A percentile compares a stretch with the other conserved stretches of the same genome.
Conservation (phyloP, 805 yeast species). For the Ogataea methanolica region DNA sequence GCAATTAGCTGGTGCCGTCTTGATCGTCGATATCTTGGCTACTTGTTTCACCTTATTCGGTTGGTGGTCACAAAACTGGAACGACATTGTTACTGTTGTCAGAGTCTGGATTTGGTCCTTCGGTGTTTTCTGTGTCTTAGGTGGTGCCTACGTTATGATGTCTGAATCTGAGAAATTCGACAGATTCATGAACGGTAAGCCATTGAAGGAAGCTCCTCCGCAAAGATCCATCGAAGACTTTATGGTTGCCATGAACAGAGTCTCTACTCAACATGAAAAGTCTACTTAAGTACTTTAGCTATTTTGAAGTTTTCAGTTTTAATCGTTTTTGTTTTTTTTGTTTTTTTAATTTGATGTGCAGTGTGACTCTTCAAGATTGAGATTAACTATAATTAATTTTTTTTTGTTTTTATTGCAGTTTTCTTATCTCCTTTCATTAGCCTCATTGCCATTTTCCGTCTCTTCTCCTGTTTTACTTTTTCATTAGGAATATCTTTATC, state of each 20-base stretch:
- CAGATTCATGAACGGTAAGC: constrained; percentile 80
- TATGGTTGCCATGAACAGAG: constrained; percentile 84
- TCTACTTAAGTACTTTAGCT: constrained; percentile 42
- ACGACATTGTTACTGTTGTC: constrained; percentile 90
- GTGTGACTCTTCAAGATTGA: too few relatives aligned
- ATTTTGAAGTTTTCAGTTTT: background rate
- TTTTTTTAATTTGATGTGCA: background rate
- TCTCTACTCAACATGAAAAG: constrained; percentile 85
- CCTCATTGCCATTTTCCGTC: too few relatives aligned
- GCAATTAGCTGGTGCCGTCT: constrained; percentile 94
- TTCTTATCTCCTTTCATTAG: too few relatives aligned
- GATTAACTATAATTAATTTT: too few relatives aligned
- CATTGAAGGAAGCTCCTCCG: constrained; percentile 49
- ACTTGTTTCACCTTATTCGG: constrained; percentile 92
- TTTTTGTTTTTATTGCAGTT: too few relatives aligned
- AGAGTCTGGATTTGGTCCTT: constrained; percentile 94
- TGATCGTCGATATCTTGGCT: constrained; percentile 84
- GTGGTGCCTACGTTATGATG: constrained; percentile 96
- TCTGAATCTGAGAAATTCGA: constrained; percentile 75
- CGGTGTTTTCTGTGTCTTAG: constrained; percentile 94
- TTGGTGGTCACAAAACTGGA: constrained; percentile 98
- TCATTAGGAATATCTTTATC: too few relatives aligned
- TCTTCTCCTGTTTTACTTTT: too few relatives aligned
- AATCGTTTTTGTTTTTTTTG: background rate
- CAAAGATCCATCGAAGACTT: constrained; percentile 79